Percentiles rank a stretch among this genome's conserved stretches.
These are phyloP conservation scores for Adansonia madagascariensis DNA, from an alignment of 441 rosid genomes.

Conservation along the genomic window DNA sequence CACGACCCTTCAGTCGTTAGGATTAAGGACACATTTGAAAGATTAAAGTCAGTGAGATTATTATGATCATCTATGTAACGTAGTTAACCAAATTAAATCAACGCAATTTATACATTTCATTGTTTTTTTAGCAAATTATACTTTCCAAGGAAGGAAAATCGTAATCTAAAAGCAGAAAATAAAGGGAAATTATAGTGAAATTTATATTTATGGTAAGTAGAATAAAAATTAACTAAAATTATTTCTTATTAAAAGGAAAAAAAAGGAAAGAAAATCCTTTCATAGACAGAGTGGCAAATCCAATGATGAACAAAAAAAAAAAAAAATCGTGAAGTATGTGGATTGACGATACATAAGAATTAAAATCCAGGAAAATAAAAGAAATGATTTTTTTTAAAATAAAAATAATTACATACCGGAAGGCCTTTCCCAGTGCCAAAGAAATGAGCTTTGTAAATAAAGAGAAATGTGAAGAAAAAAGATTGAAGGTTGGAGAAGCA, in stretches of 20 bases:
- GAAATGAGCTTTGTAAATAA: too few species aligned
- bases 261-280: not conserved
- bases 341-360: not conserved
- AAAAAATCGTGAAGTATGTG: not conserved
- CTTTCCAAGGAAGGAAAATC: not conserved
- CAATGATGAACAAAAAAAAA: not conserved
- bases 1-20: not conserved
- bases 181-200: not conserved
- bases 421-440: not conserved
- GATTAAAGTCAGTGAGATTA: not conserved
- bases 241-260: not conserved
- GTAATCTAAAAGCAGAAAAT: not conserved
- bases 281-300: not conserved
- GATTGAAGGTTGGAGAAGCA: too few species aligned
- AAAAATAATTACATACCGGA: not conserved
- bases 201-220: not conserved
- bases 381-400: not conserved
- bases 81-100: not conserved
- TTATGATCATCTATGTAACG: not conserved
- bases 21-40: constrained; percentile 12
- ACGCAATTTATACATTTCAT: not conserved
- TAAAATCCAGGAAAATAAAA: not conserved
- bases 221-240: not conserved
- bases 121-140: not conserved
- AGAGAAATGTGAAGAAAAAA: too few species aligned